Base-by-base conservation (phyloP, 2,329 filamentous ascomycete genomes). In the Colletotrichum cordylinicola region DNA sequence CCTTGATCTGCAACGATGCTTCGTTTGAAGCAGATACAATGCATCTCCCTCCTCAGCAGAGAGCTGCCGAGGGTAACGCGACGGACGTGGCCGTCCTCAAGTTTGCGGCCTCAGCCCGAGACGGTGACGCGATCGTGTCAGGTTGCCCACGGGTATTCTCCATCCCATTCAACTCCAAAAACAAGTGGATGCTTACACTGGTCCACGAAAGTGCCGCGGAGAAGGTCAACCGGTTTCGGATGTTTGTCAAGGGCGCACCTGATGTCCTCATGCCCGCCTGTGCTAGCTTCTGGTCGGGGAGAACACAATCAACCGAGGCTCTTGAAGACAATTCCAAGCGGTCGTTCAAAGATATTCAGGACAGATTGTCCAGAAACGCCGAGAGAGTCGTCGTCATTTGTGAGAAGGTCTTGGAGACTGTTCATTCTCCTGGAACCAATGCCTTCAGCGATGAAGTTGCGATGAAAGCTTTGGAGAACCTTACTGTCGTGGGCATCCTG, bases 381-480 rank as follows among this genome's bases (percentile, higher is more conserved):
- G 55, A 58, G 27, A 24, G 55, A 16, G 55, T 58, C 4, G 55
- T 58, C 15, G 55, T 58, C 13, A 27, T 58, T 5, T 58, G 55
- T 15, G 55, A 29, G 15, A 58, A 58, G 18, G 13, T 58, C 24
- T 21, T 58, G 21, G 15, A 58, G 9, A 29, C 55, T 18, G 9
- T 18, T 4, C 13, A 58, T 24, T 58, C 55, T 18, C 24, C 27
- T 7, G 24, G 55, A 16, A 18, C 55, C 55, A 58, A 58, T 18
- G 55, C 55, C 55, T 58, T 58, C 55, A 58, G 55, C 24, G 55
- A 58, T 1, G 55, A 58, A 58, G 55, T 58, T 27, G 24, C 24
- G 21, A 58, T 29, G 55, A 58, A 58, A 58, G 27, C 55, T 58
- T 58, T 58, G 55, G 55, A 58, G 27, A 29, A 58, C 24, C n/a